These are phyloP conservation scores for Coemansia sp. DNA, from an alignment of 371 early-diverging fungal species.

Conservation along the genomic window DNA sequence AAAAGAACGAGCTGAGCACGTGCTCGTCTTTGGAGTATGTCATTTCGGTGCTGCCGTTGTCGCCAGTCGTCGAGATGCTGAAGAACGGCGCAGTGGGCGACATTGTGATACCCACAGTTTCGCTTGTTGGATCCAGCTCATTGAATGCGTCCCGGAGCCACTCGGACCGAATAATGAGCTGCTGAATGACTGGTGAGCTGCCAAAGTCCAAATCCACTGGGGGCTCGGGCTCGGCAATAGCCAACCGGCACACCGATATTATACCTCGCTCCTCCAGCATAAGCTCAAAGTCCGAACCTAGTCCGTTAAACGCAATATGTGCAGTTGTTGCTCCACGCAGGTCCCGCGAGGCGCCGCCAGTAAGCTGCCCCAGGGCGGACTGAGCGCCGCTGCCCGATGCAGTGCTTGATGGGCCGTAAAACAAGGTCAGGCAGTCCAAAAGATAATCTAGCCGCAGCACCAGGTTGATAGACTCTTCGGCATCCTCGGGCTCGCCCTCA, in stretches of 20 bases:
- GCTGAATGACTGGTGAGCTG: constrained; percentile 37
- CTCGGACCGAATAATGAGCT: constrained; percentile 55
- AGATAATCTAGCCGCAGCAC: constrained; percentile 50
- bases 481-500: constrained; percentile 1
- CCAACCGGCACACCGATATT: constrained; percentile 54
- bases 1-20: constrained; percentile 54
- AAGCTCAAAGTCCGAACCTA: constrained; percentile 47
- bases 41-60: constrained; percentile 54
- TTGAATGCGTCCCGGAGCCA: constrained; percentile 56
- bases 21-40: constrained; percentile 56
- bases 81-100: constrained; percentile 53
- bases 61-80: constrained; percentile 50
- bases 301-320: constrained; percentile 41
- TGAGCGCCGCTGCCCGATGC: constrained; percentile 1
- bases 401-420: constrained; percentile 40
- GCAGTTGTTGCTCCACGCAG: constrained; percentile 47
- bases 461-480: constrained; percentile 29
- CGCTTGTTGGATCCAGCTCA: constrained; percentile 56
- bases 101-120: constrained; percentile 45
- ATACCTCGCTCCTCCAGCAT: constrained; percentile 53
- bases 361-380: constrained; percentile 6
- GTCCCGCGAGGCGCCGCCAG: constrained; percentile 16
- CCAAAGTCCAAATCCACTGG: constrained; percentile 50
- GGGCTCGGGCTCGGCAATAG: constrained; percentile 50
- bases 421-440: constrained; percentile 55